Evolutionary conservation across 257 asterid species (phyloP).

Genomic region (Avicennia marina): DNA sequence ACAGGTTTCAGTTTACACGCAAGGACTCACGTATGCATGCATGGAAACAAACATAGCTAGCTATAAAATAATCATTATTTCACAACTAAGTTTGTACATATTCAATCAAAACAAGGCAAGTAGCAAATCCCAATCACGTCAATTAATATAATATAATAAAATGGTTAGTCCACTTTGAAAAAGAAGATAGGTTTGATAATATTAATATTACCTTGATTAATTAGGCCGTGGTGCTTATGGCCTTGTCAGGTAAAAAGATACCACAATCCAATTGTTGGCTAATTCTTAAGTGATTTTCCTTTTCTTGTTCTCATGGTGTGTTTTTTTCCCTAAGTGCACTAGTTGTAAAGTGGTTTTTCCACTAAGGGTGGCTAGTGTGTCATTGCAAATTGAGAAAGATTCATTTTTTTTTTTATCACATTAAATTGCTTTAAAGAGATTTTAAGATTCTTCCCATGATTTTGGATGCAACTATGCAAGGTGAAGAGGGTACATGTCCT

Average conservation of each 20-base stretch:
- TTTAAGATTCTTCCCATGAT: constrained; percentile 29
- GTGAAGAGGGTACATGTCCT: constrained; percentile 30
- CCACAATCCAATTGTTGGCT: constrained; percentile 23
- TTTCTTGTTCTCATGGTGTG: constrained; percentile 31
- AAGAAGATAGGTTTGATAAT: constrained; percentile 28
- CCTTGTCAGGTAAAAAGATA: constrained; percentile 26
- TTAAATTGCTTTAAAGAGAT: neutral
- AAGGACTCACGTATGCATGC: constrained; percentile 34
- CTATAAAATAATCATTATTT: neutral
- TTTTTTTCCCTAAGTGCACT: constrained; percentile 25
- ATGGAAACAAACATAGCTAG: constrained; percentile 14
- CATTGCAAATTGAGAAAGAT: constrained; percentile 30
- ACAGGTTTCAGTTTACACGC: constrained; percentile 18
- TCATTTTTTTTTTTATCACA: constrained; percentile 18
- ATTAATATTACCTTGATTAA: constrained; percentile 18
- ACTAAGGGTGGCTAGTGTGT: constrained; percentile 54
- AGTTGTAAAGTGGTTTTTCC: constrained; percentile 46
- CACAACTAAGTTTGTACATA: constrained; percentile 9
- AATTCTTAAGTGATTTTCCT: constrained; percentile 38
- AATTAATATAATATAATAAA: neutral
- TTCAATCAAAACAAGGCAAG: constrained; percentile 14
- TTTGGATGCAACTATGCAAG: too few relatives aligned
- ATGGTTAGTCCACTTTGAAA: constrained; percentile 27
- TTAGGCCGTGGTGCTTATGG: constrained; percentile 28
- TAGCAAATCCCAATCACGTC: neutral